Conservation (phyloP, 495 filamentous ascomycete genomes). For the Terfezia boudieri region DNA sequence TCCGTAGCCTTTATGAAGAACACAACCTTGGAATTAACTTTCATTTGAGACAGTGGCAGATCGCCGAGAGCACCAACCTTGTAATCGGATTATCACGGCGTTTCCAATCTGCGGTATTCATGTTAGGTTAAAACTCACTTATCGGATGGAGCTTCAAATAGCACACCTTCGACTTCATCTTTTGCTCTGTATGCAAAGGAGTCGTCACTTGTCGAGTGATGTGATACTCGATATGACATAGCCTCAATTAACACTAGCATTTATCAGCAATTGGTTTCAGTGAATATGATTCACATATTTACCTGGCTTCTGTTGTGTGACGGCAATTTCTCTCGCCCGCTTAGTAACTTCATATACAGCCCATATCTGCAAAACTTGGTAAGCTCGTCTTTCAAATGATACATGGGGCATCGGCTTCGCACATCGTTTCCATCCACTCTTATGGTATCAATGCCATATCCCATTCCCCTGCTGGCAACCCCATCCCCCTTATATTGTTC, state of each 20-base stretch:
- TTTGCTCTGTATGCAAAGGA: slow-evolving; percentile 86
- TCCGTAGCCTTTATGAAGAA: slow-evolving; percentile 25
- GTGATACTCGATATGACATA: slow-evolving; percentile 92
- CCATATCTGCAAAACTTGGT: slow-evolving; percentile 32
- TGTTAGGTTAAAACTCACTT: background rate
- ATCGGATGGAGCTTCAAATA: background rate
- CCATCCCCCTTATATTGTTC: slow-evolving; percentile 96
- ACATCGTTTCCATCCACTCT: slow-evolving; percentile 85
- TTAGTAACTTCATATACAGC: slow-evolving; percentile 71
- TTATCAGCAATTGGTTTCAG: too few species aligned
- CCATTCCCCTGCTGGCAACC: slow-evolving; percentile 81
- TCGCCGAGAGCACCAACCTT: slow-evolving; percentile 18
- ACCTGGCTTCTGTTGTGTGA: slow-evolving; percentile 22
- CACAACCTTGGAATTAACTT: too few species aligned
- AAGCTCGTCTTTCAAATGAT: too few species aligned
- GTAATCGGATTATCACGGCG: slow-evolving; percentile 85
- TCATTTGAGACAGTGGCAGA: too few species aligned
- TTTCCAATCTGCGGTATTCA: slow-evolving; percentile 50
- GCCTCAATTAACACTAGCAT: slow-evolving; percentile 57
- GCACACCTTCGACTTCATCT: slow-evolving; percentile 58
- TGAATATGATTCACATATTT: background rate
- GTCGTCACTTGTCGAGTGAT: slow-evolving; percentile 96
- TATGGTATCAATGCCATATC: slow-evolving; percentile 93
- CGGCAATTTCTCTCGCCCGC: slow-evolving; percentile 51
- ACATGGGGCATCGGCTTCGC: background rate